These are phyloP conservation scores for Globisporangium uncinulatum DNA, from an alignment of 352 stramenopile species.

Conservation along the genomic window DNA sequence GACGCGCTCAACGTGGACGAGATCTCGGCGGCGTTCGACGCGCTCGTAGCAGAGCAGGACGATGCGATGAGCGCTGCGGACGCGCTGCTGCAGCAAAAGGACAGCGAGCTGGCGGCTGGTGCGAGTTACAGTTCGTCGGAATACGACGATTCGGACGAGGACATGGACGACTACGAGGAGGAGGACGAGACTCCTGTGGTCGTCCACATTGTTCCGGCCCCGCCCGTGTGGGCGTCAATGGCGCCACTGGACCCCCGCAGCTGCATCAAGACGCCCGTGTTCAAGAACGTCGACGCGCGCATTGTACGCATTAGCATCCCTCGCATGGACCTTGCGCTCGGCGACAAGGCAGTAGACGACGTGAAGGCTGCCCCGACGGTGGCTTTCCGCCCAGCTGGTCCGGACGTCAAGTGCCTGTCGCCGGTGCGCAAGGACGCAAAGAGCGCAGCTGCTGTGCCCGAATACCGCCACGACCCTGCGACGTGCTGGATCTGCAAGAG, in stretches of 20 bases:
- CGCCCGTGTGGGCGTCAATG: constrained; percentile 44
- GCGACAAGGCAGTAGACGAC: constrained; percentile 14
- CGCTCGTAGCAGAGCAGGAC: constrained; percentile 44
- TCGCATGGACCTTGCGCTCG: constrained; percentile 65
- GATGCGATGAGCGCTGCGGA: constrained; percentile 16
- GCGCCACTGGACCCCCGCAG: constrained; percentile 69
- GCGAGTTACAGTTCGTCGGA: constrained; percentile 26
- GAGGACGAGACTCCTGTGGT: constrained; percentile 11
- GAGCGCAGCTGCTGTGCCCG: constrained; percentile 14
- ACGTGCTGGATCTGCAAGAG: constrained; percentile 89
- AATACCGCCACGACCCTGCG: constrained; percentile 64
- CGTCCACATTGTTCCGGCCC: constrained; percentile 39
- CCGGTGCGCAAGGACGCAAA: constrained; percentile 49
- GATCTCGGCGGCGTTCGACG: constrained; percentile 62
- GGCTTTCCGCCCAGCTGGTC: not conserved
- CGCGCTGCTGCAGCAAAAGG: constrained; percentile 21
- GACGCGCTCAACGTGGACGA: constrained; percentile 69
- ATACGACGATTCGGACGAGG: constrained; percentile 24
- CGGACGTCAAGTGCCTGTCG: constrained; percentile 24
- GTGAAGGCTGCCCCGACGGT: constrained; percentile 11
- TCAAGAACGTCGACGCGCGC: constrained; percentile 72
- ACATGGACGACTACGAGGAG: constrained; percentile 19
- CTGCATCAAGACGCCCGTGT: constrained; percentile 70
- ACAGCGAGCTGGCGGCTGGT: constrained; percentile 32
- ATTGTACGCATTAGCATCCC: constrained; percentile 64